These are phyloP conservation scores for Talaromyces albobiverticillius DNA, from an alignment of 2,329 filamentous ascomycete species.

Conservation along the genomic window DNA sequence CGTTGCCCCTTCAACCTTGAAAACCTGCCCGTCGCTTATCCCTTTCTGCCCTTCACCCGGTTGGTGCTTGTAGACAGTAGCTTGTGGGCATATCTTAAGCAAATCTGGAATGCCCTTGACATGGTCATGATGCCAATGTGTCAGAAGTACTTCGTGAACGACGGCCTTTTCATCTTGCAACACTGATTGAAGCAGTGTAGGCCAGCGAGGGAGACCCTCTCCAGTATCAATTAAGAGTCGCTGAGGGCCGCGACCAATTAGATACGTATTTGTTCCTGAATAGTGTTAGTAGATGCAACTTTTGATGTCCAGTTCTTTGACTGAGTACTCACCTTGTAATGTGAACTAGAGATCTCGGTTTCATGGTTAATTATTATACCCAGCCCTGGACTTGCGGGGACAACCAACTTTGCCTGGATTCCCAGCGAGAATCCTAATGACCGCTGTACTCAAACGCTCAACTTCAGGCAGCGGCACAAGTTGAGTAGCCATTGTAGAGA, in stretches of 20 bases:
- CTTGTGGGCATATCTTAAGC: conserved; percentile 59
- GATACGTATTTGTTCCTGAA: conserved; percentile 85
- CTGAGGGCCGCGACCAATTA: conserved; percentile 70
- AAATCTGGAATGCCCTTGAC: conserved; percentile 72
- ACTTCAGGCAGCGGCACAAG: conserved; percentile 68
- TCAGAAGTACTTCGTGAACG: conserved; percentile 70
- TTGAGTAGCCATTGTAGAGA: conserved; percentile 57
- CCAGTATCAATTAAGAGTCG: conserved; percentile 89
- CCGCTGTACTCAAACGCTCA: conserved; percentile 71
- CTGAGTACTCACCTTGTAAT: conserved; percentile 56
- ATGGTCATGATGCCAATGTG: conserved; percentile 93
- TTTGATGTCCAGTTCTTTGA: too few species aligned
- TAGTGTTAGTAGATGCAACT: background rate
- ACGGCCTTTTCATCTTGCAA: conserved; percentile 66
- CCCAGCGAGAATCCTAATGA: conserved; percentile 81
- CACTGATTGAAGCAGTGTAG: conserved; percentile 60
- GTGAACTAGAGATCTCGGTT: conserved; percentile 45
- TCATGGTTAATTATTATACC: background rate
- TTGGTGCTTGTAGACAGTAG: conserved; percentile 64
- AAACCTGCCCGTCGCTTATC: conserved; percentile 56
- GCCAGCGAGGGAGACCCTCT: conserved; percentile 75
- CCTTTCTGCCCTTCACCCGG: conserved; percentile 51
- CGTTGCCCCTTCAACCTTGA: conserved; percentile 55
- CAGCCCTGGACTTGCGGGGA: background rate
- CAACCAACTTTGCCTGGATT: conserved; percentile 76